Base-by-base conservation (phyloP, 2,329 filamentous ascomycete species). In the Hypoxylon sp. region DNA sequence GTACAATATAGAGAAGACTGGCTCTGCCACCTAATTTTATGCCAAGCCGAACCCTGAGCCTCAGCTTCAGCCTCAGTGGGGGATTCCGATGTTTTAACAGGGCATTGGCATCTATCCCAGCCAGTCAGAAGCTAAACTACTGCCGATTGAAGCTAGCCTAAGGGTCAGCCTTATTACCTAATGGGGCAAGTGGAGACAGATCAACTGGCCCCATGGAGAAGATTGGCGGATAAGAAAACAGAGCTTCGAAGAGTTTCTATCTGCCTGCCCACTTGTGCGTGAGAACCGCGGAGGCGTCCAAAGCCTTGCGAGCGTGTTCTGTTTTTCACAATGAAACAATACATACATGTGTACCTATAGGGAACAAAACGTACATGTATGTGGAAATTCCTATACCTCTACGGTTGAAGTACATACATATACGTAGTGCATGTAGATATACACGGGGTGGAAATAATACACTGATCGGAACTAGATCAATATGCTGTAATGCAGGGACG, bases 111-210 rank as follows among this genome's bases (percentile, higher is more conserved):
- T 49, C 14, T 20, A 36, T 32, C 12, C 11, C 9, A 59, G 24
- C 52, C 57, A 61, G 61, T 53, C 30, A 48, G n/a, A n/a, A 48
- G 18, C 18, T 14, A 46, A 61, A 48, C 36, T 22, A 26, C 26
- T 61, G 32, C 57, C 44, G 8, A 11, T 61, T 61, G 24, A 22
- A 40, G 56, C 16, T 60, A 56, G 52, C 60, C 26, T 24, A n/a
- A 18, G 22, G 42, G 28, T 60, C 58, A 65, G 65, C 65, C 65
- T 65, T 65, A 65, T 24, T 68, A 51, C 61, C 22, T 51, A 52
- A 59, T 65, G 18, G n/a, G 50, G 54, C 18, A 65, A 62, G 61
- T 65, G 65, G 65, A 26, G 60, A 54, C 54, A 40, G 11, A 54
- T 46, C 28, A 33, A 54, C 42, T 53, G 50, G 9, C 54, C 55